Conservation (phyloP, 2,329 filamentous ascomycete genomes). For the Sphaerulina vaccinii region DNA sequence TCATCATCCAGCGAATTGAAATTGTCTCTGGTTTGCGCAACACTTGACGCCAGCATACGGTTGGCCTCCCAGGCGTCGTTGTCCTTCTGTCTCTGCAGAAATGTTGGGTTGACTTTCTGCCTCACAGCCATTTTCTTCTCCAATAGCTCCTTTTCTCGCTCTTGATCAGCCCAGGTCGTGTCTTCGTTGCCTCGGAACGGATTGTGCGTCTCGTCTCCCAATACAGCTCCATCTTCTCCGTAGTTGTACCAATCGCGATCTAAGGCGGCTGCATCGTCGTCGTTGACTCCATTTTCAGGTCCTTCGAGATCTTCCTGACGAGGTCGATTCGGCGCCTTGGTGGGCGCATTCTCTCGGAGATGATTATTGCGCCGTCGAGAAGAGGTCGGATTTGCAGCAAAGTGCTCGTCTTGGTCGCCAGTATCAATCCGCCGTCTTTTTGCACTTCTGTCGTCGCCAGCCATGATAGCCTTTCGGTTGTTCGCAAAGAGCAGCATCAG, state of each 20-base stretch:
- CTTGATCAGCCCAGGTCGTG: constrained; percentile 68
- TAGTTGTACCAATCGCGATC: constrained; percentile 93
- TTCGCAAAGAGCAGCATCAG: too few species aligned
- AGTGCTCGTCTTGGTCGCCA: too few species aligned
- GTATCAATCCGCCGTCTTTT: too few species aligned
- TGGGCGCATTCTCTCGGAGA: too few species aligned
- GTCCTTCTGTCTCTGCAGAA: constrained; percentile 84
- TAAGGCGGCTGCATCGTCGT: constrained; percentile 70
- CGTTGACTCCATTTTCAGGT: constrained; percentile 58
- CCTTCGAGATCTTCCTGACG: constrained; percentile 59
- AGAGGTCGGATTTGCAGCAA: too few species aligned
- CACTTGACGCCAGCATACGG: constrained; percentile 93
- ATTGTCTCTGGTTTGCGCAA: constrained; percentile 82
- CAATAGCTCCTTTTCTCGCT: constrained; percentile 68
- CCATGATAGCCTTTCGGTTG: too few species aligned
- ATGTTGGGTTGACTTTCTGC: constrained; percentile 59
- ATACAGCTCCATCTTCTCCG: constrained; percentile 77
- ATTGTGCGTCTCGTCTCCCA: constrained; percentile 90
- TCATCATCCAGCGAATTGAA: constrained; percentile 74
- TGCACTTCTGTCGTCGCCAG: too few species aligned
- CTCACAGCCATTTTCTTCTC: constrained; percentile 69
- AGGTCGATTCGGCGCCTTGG: too few species aligned
- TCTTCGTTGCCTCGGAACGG: constrained; percentile 77
- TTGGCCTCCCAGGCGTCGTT: constrained; percentile 99
- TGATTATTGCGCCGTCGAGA: too few species aligned